Percentiles rank a stretch among this genome's conserved stretches.
Evolutionary conservation across 2,329 filamentous ascomycete species (phyloP).

Genomic region (Apiospora malaysiana): DNA sequence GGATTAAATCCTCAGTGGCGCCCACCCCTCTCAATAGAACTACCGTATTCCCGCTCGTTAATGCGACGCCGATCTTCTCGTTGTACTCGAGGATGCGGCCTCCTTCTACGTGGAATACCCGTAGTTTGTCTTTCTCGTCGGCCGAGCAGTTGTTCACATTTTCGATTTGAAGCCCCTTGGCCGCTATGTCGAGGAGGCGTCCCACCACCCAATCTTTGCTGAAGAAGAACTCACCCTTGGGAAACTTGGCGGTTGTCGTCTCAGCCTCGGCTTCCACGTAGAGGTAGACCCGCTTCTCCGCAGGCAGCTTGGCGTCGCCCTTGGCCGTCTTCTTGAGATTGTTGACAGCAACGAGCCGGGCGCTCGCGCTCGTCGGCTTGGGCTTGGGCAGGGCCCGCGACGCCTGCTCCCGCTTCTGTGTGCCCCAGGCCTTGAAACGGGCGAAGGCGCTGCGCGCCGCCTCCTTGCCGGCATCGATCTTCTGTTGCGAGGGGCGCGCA

Average conservation of each 20-base stretch:
- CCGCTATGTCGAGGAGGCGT: conserved; percentile 78
- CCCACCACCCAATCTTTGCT: conserved; percentile 90
- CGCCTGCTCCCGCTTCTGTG: conserved; percentile 72
- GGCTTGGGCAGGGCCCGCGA: conserved; percentile 64
- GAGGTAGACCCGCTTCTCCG: conserved; percentile 87
- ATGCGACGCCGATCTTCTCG: conserved; percentile 77
- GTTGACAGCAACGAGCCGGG: conserved; percentile 72
- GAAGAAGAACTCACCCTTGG: conserved; percentile 82
- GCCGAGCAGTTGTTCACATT: conserved; percentile 83
- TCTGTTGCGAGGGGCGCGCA: conserved; percentile 44
- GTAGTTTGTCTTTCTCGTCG: conserved; percentile 77
- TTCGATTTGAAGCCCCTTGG: conserved; percentile 76
- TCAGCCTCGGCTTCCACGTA: conserved; percentile 90
- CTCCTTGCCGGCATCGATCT: conserved; percentile 61
- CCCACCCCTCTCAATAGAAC: conserved; percentile 87
- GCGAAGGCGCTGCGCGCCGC: conserved; percentile 74
- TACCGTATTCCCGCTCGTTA: conserved; percentile 86
- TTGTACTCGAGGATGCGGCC: conserved; percentile 85
- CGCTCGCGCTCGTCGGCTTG: conserved; percentile 67
- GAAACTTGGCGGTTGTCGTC: conserved; percentile 82
- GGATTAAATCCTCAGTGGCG: conserved; percentile 75
- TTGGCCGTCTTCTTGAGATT: conserved; percentile 86
- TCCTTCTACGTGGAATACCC: conserved; percentile 92
- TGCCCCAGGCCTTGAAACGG: conserved; percentile 80
- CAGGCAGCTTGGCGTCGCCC: conserved; percentile 81